A percentile compares a stretch with the other conserved stretches of the same genome.
phyloP scores from a whole-genome alignment of 164 flowering plant species.

The Piper longum region DNA sequence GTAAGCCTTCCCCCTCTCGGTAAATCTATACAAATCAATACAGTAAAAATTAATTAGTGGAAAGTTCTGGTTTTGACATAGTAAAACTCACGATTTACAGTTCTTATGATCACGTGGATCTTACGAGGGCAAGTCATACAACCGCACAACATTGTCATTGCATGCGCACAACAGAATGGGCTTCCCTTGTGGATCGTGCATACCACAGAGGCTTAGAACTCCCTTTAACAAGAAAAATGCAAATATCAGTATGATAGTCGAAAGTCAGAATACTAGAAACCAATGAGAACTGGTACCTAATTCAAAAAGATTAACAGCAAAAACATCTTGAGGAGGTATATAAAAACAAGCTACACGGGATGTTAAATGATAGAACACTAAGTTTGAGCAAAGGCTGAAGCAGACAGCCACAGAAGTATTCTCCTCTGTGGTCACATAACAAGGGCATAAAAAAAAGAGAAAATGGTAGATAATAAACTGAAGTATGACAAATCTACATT shows the following conservation, averaged over 20 bases:
- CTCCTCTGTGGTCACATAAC: not conserved
- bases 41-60: not conserved
- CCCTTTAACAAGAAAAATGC: conserved; percentile 6
- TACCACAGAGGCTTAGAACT: conserved; percentile 34
- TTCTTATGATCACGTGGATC: conserved; percentile 11
- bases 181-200: conserved; percentile 33
- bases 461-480: not conserved
- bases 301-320: not conserved
- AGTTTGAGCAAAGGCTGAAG: no score
- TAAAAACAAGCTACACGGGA: no score
- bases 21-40: conserved; percentile 32
- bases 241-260: not conserved
- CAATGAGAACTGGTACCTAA: not conserved
- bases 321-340: not conserved
- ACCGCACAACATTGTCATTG: conserved; percentile 34
- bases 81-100: not conserved
- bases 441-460: not conserved
- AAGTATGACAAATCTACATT: not conserved
- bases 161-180: conserved; percentile 44
- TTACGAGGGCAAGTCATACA: conserved; percentile 82
- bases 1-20: conserved; percentile 61
- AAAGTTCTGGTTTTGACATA: not conserved
- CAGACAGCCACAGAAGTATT: no score
- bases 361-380: no score
- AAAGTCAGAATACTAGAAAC: not conserved